A percentile compares a stretch with the other conserved stretches of the same genome.
These are phyloP conservation scores for Pythium apleroticum DNA, from an alignment of 352 stramenopile genomes.

Conservation along the genomic window DNA sequence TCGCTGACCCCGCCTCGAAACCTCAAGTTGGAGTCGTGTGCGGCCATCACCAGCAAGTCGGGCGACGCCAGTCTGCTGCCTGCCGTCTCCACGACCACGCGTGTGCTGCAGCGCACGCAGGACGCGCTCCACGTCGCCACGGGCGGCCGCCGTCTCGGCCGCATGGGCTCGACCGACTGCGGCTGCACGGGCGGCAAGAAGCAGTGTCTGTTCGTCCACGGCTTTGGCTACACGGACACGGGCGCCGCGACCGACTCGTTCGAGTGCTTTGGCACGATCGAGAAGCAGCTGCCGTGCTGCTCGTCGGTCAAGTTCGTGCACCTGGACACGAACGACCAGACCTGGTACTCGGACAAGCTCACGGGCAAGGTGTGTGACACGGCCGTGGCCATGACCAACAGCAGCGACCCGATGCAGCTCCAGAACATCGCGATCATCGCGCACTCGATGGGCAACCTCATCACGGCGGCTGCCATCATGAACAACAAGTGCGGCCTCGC, in stretches of 20 bases:
- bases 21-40: conserved; percentile 9
- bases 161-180: conserved; percentile 9
- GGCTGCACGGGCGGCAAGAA: conserved; percentile 24
- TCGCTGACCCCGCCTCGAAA: not conserved
- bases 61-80: conserved; percentile 12
- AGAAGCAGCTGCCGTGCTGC: conserved; percentile 34
- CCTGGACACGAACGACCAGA: conserved; percentile 31
- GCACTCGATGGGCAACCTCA: conserved; percentile 46
- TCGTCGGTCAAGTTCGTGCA: conserved; percentile 37
- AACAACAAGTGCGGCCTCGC: conserved; percentile 26
- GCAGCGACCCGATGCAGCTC: conserved; percentile 13
- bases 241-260: conserved; percentile 18
- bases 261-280: conserved; percentile 34
- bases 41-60: not conserved
- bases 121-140: conserved; percentile 11
- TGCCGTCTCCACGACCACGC: not conserved
- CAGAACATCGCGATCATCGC: conserved; percentile 35
- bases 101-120: conserved; percentile 13
- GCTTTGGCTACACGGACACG: conserved; percentile 16
- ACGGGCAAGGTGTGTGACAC: conserved; percentile 34
- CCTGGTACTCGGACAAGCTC: conserved; percentile 32
- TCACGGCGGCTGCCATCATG: conserved; percentile 28
- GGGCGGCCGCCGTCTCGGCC: conserved; percentile 5
- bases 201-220: conserved; percentile 39
- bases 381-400: conserved; percentile 25